These are phyloP conservation scores for Aspergillus luchuensis DNA, from an alignment of 2,329 filamentous ascomycete species.

Conservation along the genomic window DNA sequence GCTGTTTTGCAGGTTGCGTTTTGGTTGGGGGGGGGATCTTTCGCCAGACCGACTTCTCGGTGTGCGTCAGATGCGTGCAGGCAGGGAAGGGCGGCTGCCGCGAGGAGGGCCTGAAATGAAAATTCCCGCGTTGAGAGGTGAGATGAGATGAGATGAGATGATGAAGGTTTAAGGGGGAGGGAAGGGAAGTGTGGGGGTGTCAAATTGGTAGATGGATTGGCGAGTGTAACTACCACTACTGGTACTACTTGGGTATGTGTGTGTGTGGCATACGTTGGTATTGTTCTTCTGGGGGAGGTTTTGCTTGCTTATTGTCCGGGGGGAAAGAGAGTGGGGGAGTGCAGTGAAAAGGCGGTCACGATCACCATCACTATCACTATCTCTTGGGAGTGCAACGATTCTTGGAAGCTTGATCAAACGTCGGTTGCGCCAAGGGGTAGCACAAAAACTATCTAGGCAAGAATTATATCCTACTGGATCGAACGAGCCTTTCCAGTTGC, in stretches of 20 bases:
- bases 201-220: not conserved
- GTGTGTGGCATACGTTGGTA: not conserved
- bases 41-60: conserved; percentile 20
- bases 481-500: too few species aligned
- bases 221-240: not conserved
- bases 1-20: conserved; percentile 5
- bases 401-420: not conserved
- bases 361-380: not conserved
- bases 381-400: not conserved
- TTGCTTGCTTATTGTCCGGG: not conserved
- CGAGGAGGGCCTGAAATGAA: conserved; percentile 1
- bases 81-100: not conserved
- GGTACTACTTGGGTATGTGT: too few species aligned
- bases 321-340: too few species aligned
- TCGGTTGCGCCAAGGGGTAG: not conserved
- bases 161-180: too few species aligned
- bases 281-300: not conserved
- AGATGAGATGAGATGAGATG: not conserved
- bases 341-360: conserved; percentile 16
- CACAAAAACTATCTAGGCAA: not conserved
- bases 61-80: conserved; percentile 8
- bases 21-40: not conserved
- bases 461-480: too few species aligned
- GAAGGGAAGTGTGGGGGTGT: not conserved
- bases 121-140: conserved; percentile 1